Base-by-base conservation (phyloP, 2,329 filamentous ascomycete species). In the Cadophora sp. region DNA sequence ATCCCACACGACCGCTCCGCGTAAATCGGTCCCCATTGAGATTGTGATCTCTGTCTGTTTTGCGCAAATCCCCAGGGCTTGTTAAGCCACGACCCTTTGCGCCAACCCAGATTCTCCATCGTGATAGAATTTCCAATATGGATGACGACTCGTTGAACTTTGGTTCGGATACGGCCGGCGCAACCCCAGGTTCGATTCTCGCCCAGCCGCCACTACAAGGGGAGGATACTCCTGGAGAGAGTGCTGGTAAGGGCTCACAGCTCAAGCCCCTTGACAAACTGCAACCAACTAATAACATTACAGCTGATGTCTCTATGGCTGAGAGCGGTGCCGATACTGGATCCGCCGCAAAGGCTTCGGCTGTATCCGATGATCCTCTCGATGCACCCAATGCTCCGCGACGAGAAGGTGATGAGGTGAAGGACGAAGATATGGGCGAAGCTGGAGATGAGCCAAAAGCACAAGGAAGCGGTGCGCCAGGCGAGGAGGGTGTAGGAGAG, bases 351-450 rank as follows among this genome's bases (percentile, higher is more conserved):
- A 83, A 87, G 64, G 89, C 89, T 78, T 86, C 82, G 70, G 82
- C 76, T 56, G 77, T 79, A 64, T 86, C 85, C 43, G 89, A 91
- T 76, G 91, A 89, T 75, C 86, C 88, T n/a, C 82, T 90, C 73
- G 89, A 93, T 81, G 88, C 89, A 65, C 88, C 89, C 48, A 83
- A 87, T 68, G 89, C 84, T 59, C 89, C 89, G 43, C 85, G 85
- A 68, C 83, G 85, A 59, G 87, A 91, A 74, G 86, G 86, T 69
- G 85, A 83, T 63, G 82, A 85, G 69, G 79, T 85, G 67, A 90
- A 91, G 72, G 92, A 96, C 76, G 91, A 94, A 76, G 92, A 94
- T 74, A 95, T 95, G 92, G 90, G 85, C 66, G 92, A 91, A 71
- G 87, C 82, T 67, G 70, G 82, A 53, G 81, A 83, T 55, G 83